These are phyloP conservation scores for Castanea sativa DNA, from an alignment of 306 rosid species.

Conservation along the genomic window DNA sequence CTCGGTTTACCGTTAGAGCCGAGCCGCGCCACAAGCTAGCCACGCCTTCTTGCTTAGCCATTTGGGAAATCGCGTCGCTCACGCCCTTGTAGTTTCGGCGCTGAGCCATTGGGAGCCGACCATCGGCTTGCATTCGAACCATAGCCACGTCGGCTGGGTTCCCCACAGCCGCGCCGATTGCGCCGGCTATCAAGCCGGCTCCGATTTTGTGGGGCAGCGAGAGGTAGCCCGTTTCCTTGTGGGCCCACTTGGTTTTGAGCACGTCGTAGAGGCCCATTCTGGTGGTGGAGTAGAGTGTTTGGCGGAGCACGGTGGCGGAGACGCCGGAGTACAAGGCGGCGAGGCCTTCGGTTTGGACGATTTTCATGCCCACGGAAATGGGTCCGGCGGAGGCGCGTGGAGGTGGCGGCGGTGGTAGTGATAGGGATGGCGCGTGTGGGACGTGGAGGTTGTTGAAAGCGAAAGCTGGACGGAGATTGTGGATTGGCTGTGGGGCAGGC, in stretches of 20 bases:
- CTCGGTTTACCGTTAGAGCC: constrained; percentile 82
- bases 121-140: constrained; percentile 96
- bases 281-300: constrained; percentile 76
- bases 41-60: constrained; percentile 66
- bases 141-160: constrained; percentile 91
- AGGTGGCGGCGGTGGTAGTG: background rate
- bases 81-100: constrained; percentile 76
- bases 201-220: constrained; percentile 42
- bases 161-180: constrained; percentile 75
- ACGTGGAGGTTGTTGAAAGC: constrained; percentile 32
- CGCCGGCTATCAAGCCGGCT: constrained; percentile 72
- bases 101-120: constrained; percentile 57
- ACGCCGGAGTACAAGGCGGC: constrained; percentile 67
- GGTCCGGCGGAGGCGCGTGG: constrained; percentile 35
- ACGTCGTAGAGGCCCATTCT: constrained; percentile 84
- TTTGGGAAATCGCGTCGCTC: constrained; percentile 57
- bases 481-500: constrained; percentile 24
- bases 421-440: constrained; percentile 8
- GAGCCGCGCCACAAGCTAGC: constrained; percentile 90
- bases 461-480: constrained; percentile 54
- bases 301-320: constrained; percentile 81
- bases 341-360: constrained; percentile 48
- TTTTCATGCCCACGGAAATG: constrained; percentile 44
- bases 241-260: constrained; percentile 62
- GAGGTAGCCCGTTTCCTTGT: constrained; percentile 44